Evolutionary conservation across 2,329 filamentous ascomycete species (phyloP), one percentile per base, ranked within the genome.

Genomic region (Coleophoma crateriformis): DNA sequence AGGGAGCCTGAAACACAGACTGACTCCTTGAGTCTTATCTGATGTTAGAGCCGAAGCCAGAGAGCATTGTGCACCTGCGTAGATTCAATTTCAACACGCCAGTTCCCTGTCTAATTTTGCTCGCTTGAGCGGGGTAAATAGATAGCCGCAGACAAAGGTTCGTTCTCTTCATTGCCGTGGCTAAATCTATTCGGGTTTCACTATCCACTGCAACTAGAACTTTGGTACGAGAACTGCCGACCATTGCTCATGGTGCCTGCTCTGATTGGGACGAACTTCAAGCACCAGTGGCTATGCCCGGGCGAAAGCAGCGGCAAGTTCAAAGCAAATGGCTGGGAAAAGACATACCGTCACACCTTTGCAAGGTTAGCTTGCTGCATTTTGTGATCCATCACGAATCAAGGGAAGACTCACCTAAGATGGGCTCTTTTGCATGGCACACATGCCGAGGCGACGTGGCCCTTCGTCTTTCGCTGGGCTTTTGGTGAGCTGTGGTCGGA

Each of bases 361-460:
- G 53, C 54, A 32, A 49, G 41, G 64, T 74, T 63, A 74, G 67
- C 52, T 45, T 49, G 19, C 34, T 48, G 33, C 35, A 39, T 17
- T 38, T 45, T 52, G 35, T 50, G 48, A 48, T 43, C 34, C 48
- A 34, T 46, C 39, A 40, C 39, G 47, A 27, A 35, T 33, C 14
- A 13, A 35, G 27, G 27, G 44, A 15, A 22, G 32, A 55, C 56
- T 56, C 53, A 84, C 80, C 82, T 76, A 55, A 94, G 76, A 77
- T 94, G 88, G 35, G 88, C 88, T 67, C 82, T 84, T 66, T 92
- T 92, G 71, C 88, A 94, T 52, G 90, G 89, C 58, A 92, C 84
- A 65, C 88, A 94, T 22, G 88, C 88, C 34, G 87, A 91, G 46
- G 87, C 87, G 47, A 92, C 88, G 71, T 94, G 88, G 13, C 87